phyloP scores from a whole-genome alignment of 305 asterid genomes.

The Andrographis paniculata region DNA sequence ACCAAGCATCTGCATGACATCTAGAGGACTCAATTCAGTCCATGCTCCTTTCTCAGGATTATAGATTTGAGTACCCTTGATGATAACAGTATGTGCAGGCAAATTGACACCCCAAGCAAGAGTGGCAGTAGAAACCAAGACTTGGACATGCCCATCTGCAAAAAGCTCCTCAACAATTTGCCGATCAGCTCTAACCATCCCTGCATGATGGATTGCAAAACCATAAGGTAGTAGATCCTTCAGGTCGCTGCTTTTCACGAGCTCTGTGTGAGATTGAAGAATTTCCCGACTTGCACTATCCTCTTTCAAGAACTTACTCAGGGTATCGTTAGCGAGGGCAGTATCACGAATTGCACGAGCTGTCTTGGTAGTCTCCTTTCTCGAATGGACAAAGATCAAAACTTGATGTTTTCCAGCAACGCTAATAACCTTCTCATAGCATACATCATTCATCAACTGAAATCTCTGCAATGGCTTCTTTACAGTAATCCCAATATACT shows the following conservation, averaged over 20 bases:
- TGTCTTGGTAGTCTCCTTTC: conserved; percentile 94
- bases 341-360: conserved; percentile 86
- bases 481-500: conserved; percentile 81
- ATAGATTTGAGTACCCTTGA: conserved; percentile 90
- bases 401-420: conserved; percentile 93
- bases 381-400: conserved; percentile 85
- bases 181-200: conserved; percentile 90
- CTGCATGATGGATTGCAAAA: conserved; percentile 96
- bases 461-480: conserved; percentile 94
- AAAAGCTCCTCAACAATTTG: conserved; percentile 90
- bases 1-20: conserved; percentile 99
- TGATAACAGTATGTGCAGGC: conserved; percentile 93
- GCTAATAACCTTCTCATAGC: conserved; percentile 79
- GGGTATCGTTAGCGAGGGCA: conserved; percentile 81
- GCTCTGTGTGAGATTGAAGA: conserved; percentile 73
- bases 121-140: conserved; percentile 92
- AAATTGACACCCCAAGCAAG: conserved; percentile 99
- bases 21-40: conserved; percentile 94
- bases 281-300: conserved; percentile 87
- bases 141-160: conserved; percentile 76
- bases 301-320: conserved; percentile 77
- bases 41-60: conserved; percentile 97
- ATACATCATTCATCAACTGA: conserved; percentile 92
- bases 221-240: conserved; percentile 88
- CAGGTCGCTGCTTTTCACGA: conserved; percentile 83